Base-by-base conservation (phyloP, 148 eudicot species). In the Fagopyrum tataricum region DNA sequence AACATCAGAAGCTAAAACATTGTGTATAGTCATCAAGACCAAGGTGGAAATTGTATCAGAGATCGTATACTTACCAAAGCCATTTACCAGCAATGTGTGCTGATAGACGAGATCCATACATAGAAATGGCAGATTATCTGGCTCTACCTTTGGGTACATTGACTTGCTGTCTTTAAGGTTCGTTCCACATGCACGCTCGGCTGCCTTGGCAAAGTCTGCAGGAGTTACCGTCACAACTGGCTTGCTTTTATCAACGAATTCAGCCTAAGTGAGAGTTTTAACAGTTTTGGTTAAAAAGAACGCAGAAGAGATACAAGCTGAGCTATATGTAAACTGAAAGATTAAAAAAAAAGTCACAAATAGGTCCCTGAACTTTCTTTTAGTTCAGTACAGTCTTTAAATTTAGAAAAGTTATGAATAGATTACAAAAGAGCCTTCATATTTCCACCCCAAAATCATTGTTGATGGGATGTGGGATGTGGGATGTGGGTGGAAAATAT, bases 41-140 rank as follows among this genome's bases (percentile, higher is more conserved):
- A 56, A 8, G 37, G 59, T 26, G 41, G 67, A 10, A 14, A 31
- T 1, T 31, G 37, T 7, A 61, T 24, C n/a, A 24, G 42, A 7
- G 6, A 31, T 26, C 12, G 26, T 14, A 26, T 37, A 80, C 99
- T 87, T 78, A 95, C 99, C 99, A 74, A 95, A 92, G 78, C 99
- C 99, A 74, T 88, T 80, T 15, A 92, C 91, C 42, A 95, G 99
- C 84, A 95, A 75, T 7, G 96, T 87, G 83, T 72, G 90, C 80
- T 95, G 92, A 70, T 95, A 95, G 21, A 87, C 88, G 67, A 95
- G 97, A 86, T 92, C 99, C 97, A 95, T 87, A 85, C 99, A 95
- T 43, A 95, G 76, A 69, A 83, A 95, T 58, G 97, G 99, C 43
- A 92, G 84, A 78, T 92, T 86, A 41, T 82, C 91, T 21, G 72